Base-by-base conservation (phyloP, 2,329 filamentous ascomycete species). In the Ramularia collo-cygni region DNA sequence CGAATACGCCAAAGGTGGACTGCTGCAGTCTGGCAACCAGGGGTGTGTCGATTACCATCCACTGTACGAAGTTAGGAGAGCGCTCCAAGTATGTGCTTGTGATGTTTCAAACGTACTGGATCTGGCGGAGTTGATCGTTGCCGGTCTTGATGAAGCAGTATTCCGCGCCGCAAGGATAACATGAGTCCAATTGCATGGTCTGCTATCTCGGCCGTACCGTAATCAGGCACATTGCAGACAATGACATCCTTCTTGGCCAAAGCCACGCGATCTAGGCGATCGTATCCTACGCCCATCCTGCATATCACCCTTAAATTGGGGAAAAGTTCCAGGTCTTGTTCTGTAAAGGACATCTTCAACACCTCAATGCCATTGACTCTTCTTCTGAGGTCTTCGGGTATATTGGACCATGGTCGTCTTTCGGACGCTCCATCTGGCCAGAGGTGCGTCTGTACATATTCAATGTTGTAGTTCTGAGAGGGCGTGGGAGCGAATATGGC, bases 221-320 rank as follows among this genome's bases (percentile, higher is more conserved):
- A 59, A 40, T 59, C 56, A n/a, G 51, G 53, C 1, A 58, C 55
- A 31, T 58, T 58, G 42, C 54, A 57, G 9, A 58, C 55, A 9
- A 44, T 57, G 4, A 57, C 44, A 16, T 46, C 45, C 16, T 30
- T 34, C 24, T 48, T 52, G 2, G 54, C 54, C 13, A 57, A 33
- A 8, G 56, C 52, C 4, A 43, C 36, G 10, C 56, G 54, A 41
- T 58, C 56, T 28, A 59, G 46, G 21, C 53, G 48, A 28, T 59
- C 56, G 41, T 59, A 59, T 21, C 56, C 56, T 6, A 59, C 56
- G 28, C 56, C 56, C 56, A 59, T 59, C 29, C 56, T 51, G 7
- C 58, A 53, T 19, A 59, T 51, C 13, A 59, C 56, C 37, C 57
- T 59, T 35, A 59, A 44, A 15, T 51, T 55, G 2, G 56, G 56